Evolutionary conservation across 116 monocot species (phyloP), one percentile per base, ranked within the genome.

Genomic region (Trichopus zeylanicus): DNA sequence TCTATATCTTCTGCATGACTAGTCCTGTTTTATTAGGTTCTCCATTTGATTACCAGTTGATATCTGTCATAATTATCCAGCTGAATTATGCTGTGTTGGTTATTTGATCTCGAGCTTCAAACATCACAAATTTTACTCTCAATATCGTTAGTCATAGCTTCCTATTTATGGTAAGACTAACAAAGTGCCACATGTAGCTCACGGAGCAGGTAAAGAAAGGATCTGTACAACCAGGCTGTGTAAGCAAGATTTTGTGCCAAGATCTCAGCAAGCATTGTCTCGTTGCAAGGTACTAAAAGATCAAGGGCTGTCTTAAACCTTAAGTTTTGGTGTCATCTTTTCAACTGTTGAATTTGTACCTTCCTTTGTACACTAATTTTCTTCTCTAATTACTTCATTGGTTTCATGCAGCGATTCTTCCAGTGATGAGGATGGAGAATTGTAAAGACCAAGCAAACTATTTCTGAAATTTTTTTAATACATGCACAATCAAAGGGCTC

Each of bases 221-320:
- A 16, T 73, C 76, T 29, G 26, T 70, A 7, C 42, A 79, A 72
- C n/a, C 72, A 31, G 79, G 69, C 0, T 62, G 70, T 30, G 79
- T 76, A 6, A 73, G 76, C 75, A 84, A 70, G 35, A 72, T 62
- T 27, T 61, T 84, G 38, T 79, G 84, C 51, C 61, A 73, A 68
- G 79, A 84, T 67, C 75, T 84, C 35, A 84, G 75, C 70, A 69
- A 69, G 52, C 72, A 79, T 65, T 84, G 84, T 59, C 39, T 32
- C 31, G 28, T 22, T 32, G 2, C 48, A 24, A 67, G 78, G 74
- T 78, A 78, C 38, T 56, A 9, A 3, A 15, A 37, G 15, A 42
- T 69, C 16, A 8, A n/a, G 3, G 13, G 42, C 42, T 42, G n/a
- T 42, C 42, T 42, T 42, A 9, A 4, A 42, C 4, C 42, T 13